Evolutionary conservation across 805 yeast genomes (phyloP), one percentile per base, ranked within the genome.

Genomic region (Maudiozyma bulderi): DNA sequence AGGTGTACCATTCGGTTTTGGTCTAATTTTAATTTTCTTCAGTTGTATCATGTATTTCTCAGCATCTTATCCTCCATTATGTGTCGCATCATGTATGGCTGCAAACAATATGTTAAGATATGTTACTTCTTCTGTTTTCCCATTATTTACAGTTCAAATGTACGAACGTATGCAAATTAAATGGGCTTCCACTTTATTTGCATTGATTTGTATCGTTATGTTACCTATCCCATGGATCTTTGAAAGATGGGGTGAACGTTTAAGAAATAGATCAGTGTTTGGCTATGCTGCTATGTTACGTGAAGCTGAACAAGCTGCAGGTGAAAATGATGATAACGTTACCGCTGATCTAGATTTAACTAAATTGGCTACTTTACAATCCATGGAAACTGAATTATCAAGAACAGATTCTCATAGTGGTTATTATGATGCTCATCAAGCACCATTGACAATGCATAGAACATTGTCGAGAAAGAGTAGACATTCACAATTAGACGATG

Each of bases 71-170:
- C 91, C 93, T 30, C 88, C 91, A 44, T 66, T 80, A 34, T 75
- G 76, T 34, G 84, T 87, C 26, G 95, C 96, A 0, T 82, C 91
- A n/a, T 91, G 95, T 3, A 66, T 87, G 52, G 95, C 95, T 35
- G 96, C 95, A 11, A 89, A 88, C 68, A 86, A 86, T 63, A 71
- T 89, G 59, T 66, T 82, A 50, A 77, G 96, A 68, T 87, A 86
- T 61, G 56, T 82, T 33, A 63, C 84, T 52, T 87, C 95, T 8
- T 80, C 87, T 6, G 86, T 20, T 82, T 89, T 73, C 95, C 96
- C 96, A 49, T 72, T 89, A 51, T 88, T 89, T 68, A 85, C 89
- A 1, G 77, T 81, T 20, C 96, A 88, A 67, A 86, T 89, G 95
- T 82, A 84, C 69, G 63, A 74, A 15, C 80, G 74, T 42, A 70